Base-by-base conservation (phyloP, 2,329 filamentous ascomycete species). In the Ceratocystis cubensis region DNA sequence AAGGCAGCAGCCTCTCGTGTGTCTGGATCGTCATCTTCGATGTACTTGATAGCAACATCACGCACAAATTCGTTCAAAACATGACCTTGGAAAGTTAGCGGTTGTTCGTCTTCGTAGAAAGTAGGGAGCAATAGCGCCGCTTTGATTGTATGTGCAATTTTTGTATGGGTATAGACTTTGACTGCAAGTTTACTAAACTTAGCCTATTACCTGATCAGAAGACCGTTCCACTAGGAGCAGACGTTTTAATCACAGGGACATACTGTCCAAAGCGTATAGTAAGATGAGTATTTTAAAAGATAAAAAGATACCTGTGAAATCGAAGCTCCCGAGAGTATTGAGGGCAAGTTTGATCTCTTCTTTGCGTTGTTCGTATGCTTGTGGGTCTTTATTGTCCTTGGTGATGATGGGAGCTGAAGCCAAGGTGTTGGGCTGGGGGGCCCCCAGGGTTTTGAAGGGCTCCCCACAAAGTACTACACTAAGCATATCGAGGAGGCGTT, bases 1-100 rank as follows among this genome's bases (percentile, higher is more conserved):
- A 99, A 80, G 17, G 94, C 92, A 1, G 94, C 93, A 17, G 94
- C 94, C 75, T 96, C 93, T 68, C 94, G 86, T 63, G 96, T 96
- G 70, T 95, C 89, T 0, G 91, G 83, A 71, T 96, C 95, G 71
- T 97, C 93, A 70, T 96, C 94, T 71, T 99, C 93, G 53, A 99
- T 93, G 72, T 96, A 99, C 74, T 93, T 94, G 73, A 99, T 95
- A 3, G 95, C 94, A 63, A 99, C 94, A 73, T 99, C 94, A 28
- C 94, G 89, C 33, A 99, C 94, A 71, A 99, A 99, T 74, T 99
- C 95, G 72, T 99, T 99, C 17, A 99, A 79, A 17, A 96, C 88
- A 72, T 97, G 91, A 1, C 90, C 87, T 69, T 63, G 67, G 41
- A 63, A 44, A 59, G 64, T 65, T 65, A 65, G 50, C 59, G 13